Percentiles rank a stretch among this genome's conserved stretches.
Conservation (phyloP, 495 filamentous ascomycete genomes). For the Astrothelium macrocarpum region DNA sequence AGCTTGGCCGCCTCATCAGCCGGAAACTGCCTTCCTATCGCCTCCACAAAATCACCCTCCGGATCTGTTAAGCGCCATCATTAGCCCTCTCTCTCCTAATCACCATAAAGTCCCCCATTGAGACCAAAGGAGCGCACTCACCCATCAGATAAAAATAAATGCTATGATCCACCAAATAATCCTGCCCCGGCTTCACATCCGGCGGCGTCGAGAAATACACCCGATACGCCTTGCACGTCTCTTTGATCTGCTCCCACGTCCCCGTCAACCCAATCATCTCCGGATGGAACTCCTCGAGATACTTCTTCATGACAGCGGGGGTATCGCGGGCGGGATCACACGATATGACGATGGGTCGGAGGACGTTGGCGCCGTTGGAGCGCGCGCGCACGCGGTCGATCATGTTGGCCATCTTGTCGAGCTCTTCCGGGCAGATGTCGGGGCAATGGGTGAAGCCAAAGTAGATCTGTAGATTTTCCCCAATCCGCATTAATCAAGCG, state of each 20-base stretch:
- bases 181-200: constrained; percentile 80
- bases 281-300: constrained; percentile 88
- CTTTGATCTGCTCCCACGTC: constrained; percentile 82
- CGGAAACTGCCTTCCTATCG: constrained; percentile 86
- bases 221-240: constrained; percentile 85
- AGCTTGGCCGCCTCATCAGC: constrained; percentile 76
- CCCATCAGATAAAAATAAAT: constrained; percentile 99
- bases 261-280: constrained; percentile 82
- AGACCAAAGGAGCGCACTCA: constrained; percentile 30
- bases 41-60: constrained; percentile 96
- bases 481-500: background rate
- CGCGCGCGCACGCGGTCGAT: constrained; percentile 64
- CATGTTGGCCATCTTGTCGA: constrained; percentile 95
- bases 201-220: constrained; percentile 94
- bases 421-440: constrained; percentile 97
- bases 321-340: constrained; percentile 90
- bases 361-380: constrained; percentile 40
- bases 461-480: constrained; percentile 54
- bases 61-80: constrained; percentile 49
- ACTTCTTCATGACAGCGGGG: constrained; percentile 70
- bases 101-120: background rate
- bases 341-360: constrained; percentile 80
- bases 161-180: constrained; percentile 96
- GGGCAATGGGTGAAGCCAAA: constrained; percentile 98
- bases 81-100: background rate